Percentiles rank a stretch among this genome's conserved stretches.
phyloP scores from a whole-genome alignment of 1,284 basidiomycete species.

The Boletus calvinii region DNA sequence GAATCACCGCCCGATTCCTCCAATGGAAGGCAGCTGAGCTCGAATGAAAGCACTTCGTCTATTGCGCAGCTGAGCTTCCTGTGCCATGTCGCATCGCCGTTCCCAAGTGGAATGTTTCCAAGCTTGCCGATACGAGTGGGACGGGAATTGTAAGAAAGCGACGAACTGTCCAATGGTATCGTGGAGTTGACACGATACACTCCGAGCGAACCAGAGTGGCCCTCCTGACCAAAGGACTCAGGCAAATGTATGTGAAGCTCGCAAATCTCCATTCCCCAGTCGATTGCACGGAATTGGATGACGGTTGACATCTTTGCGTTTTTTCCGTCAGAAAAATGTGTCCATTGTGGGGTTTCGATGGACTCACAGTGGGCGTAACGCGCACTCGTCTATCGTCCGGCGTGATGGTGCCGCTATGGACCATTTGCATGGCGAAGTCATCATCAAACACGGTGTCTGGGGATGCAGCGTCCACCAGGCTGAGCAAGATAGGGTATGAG shows the following conservation, averaged over 20 bases:
- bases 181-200: constrained; percentile 18
- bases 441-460: constrained; percentile 16
- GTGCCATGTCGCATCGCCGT: constrained; percentile 10
- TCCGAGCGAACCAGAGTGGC: constrained; percentile 9
- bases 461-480: constrained; percentile 15
- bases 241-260: constrained; percentile 18
- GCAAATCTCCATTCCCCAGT: constrained; percentile 22
- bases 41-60: constrained; percentile 18
- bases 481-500: constrained; percentile 15
- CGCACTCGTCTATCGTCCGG: constrained; percentile 16
- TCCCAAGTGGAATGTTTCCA: constrained; percentile 8
- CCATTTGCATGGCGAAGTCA: constrained; percentile 13
- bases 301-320: constrained; percentile 14
- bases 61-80: constrained; percentile 13
- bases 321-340: neutral
- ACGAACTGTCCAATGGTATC: constrained; percentile 7
- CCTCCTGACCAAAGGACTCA: constrained; percentile 1
- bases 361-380: constrained; percentile 17
- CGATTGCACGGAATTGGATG: constrained; percentile 18
- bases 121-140: constrained; percentile 12
- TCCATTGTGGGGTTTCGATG: neutral
- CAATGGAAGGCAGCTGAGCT: constrained; percentile 10
- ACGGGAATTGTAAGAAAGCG: constrained; percentile 16
- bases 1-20: constrained; percentile 14
- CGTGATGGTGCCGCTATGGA: constrained; percentile 17